A percentile compares a stretch with the other conserved stretches of the same genome.
Conservation (phyloP, 1,284 basidiomycete genomes). For the Rhodotorula sp. region DNA sequence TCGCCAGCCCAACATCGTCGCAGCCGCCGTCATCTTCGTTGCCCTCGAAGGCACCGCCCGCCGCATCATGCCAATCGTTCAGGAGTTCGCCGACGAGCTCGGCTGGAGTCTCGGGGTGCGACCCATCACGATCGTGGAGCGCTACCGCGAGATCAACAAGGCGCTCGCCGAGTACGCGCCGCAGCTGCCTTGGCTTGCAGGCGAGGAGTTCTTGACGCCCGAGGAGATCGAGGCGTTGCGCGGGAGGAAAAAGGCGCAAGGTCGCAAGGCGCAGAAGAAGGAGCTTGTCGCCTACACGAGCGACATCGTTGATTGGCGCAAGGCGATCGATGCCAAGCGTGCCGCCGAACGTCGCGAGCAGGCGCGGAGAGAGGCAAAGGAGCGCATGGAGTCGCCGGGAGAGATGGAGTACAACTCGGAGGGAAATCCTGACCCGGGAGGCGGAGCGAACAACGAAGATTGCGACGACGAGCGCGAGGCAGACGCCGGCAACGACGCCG, state of each 20-base stretch:
- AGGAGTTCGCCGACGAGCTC: conserved; percentile 59
- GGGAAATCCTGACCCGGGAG: neutral
- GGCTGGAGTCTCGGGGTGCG: conserved; percentile 56
- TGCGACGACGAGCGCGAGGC: neutral
- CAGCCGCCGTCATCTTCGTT: conserved; percentile 65
- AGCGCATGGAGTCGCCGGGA: too few relatives aligned
- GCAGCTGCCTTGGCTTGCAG: conserved; percentile 61
- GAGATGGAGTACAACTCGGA: neutral
- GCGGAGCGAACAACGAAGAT: neutral
- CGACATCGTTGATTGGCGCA: conserved; percentile 29
- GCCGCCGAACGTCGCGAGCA: neutral
- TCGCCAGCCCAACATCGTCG: conserved; percentile 44
- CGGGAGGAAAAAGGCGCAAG: neutral
- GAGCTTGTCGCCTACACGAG: conserved; percentile 15
- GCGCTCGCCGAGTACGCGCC: conserved; percentile 60
- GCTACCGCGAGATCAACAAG: conserved; percentile 64
- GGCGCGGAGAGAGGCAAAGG: neutral
- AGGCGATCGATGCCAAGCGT: conserved; percentile 13
- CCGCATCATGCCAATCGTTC: conserved; percentile 57
- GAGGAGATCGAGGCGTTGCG: neutral
- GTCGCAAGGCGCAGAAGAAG: conserved; percentile 7
- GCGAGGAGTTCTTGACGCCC: neutral
- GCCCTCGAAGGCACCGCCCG: conserved; percentile 65
- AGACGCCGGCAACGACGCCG: neutral
- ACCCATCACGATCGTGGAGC: conserved; percentile 60